Evolutionary conservation across 768 basidiomycete genomes (phyloP).

Genomic region (Inosperma sp.): DNA sequence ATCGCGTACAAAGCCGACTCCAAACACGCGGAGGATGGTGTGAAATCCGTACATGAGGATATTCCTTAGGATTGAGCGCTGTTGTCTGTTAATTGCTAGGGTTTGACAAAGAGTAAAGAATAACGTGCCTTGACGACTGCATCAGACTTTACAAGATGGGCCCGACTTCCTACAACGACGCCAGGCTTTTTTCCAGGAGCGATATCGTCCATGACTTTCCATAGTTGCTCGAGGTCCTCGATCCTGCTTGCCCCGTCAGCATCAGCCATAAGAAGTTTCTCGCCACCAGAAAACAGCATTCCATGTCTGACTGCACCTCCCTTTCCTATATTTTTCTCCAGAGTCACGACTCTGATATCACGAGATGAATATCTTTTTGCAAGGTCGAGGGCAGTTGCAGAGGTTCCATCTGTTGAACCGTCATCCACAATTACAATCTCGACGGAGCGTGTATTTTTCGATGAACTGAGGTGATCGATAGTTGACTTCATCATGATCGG

Average conservation of each 20-base stretch:
- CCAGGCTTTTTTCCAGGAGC: slow-evolving; percentile 46
- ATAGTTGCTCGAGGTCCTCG: slow-evolving; percentile 74
- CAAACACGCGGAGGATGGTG: slow-evolving; percentile 80
- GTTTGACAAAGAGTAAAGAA: not conserved
- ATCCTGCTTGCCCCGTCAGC: slow-evolving; percentile 93
- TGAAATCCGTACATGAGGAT: slow-evolving; percentile 93
- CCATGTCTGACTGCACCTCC: slow-evolving; percentile 93
- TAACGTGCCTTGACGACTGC: slow-evolving; percentile 85
- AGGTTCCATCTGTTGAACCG: slow-evolving; percentile 77
- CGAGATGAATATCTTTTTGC: slow-evolving; percentile 49
- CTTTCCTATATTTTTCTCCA: slow-evolving; percentile 83
- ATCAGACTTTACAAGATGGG: slow-evolving; percentile 87
- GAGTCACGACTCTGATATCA: slow-evolving; percentile 72
- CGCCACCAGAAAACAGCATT: slow-evolving; percentile 76
- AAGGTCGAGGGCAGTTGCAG: slow-evolving; percentile 56
- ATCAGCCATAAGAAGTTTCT: slow-evolving; percentile 83
- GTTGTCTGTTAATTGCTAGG: slow-evolving; percentile 8
- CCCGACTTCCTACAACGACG: slow-evolving; percentile 82
- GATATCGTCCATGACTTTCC: slow-evolving; percentile 66
- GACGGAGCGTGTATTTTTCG: slow-evolving; percentile 47
- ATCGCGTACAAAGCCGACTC: slow-evolving; percentile 86
- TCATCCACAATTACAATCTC: slow-evolving; percentile 91
- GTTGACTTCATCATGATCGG: slow-evolving; percentile 78
- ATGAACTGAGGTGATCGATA: slow-evolving; percentile 54
- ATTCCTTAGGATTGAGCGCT: slow-evolving; percentile 88